phyloP scores from a whole-genome alignment of 495 filamentous ascomycete species.

The Xylaria longipes region DNA sequence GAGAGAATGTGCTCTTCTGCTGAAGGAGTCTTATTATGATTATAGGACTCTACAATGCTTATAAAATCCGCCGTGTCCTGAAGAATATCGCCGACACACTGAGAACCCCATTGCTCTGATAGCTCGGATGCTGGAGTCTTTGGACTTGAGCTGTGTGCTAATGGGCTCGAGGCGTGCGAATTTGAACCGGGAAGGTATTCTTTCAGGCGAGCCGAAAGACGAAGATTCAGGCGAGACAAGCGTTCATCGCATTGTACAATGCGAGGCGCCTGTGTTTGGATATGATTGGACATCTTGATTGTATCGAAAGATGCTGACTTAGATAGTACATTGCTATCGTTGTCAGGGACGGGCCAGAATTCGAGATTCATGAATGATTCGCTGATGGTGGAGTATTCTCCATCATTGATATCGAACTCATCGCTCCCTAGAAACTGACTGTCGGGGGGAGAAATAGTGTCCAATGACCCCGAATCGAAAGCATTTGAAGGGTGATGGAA shows the following conservation, averaged over 20 bases:
- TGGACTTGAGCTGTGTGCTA: background rate
- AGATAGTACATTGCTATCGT: too few relatives aligned
- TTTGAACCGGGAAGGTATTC: background rate
- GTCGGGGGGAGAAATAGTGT: background rate
- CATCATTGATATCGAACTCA: too few relatives aligned
- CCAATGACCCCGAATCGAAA: background rate
- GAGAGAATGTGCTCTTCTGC: too few relatives aligned
- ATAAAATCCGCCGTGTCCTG: background rate
- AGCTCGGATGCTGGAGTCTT: background rate
- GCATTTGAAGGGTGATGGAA: background rate
- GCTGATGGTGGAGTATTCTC: too few relatives aligned
- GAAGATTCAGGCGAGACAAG: conserved; percentile 1
- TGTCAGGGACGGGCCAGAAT: too few relatives aligned
- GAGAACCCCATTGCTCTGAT: conserved; percentile 2
- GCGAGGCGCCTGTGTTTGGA: background rate
- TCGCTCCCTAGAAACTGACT: too few relatives aligned
- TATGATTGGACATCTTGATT: too few relatives aligned
- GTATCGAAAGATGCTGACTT: too few relatives aligned
- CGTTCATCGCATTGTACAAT: background rate
- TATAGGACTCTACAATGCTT: background rate
- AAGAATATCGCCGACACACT: background rate
- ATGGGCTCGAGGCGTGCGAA: background rate
- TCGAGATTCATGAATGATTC: too few relatives aligned
- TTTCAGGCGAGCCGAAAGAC: background rate
- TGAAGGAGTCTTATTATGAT: too few relatives aligned